A percentile compares a stretch with the other conserved stretches of the same genome.
These are phyloP conservation scores for Xerocomus nothofagi DNA, from an alignment of 1,284 basidiomycete species.

Conservation along the genomic window DNA sequence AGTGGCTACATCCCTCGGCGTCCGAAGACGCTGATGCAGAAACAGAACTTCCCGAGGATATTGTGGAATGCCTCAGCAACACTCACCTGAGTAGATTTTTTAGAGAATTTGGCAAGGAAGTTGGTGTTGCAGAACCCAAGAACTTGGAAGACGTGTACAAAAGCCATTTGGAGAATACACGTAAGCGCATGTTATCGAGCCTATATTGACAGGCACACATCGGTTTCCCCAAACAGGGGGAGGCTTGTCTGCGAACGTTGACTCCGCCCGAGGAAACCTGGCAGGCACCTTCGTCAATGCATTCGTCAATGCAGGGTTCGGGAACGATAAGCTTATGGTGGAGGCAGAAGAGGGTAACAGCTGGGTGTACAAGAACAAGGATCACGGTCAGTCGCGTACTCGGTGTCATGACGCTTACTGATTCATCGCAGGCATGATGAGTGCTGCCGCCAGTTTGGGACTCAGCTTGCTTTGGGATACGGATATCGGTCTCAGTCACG, in stretches of 20 bases:
- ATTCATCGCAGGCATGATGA: conserved; percentile 79
- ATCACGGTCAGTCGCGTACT: conserved; percentile 65
- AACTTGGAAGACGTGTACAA: conserved; percentile 98
- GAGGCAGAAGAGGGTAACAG: conserved; percentile 94
- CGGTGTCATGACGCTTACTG: conserved; percentile 1
- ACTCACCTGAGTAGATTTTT: conserved; percentile 83
- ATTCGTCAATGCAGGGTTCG: conserved; percentile 98
- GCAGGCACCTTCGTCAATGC: conserved; percentile 99
- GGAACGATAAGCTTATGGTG: conserved; percentile 98
- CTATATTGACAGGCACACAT: conserved; percentile 1
- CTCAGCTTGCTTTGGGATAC: conserved; percentile 96
- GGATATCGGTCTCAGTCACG: conserved; percentile 89
- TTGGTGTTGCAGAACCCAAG: conserved; percentile 89
- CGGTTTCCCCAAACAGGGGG: conserved; percentile 45
- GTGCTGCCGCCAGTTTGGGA: conserved; percentile 92
- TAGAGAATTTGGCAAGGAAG: conserved; percentile 91
- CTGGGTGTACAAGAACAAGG: conserved; percentile 99
- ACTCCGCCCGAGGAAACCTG: conserved; percentile 93
- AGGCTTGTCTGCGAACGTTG: conserved; percentile 70
- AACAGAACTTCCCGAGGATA: conserved; percentile 78
- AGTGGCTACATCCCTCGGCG: conserved; percentile 75
- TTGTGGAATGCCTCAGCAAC: conserved; percentile 85
- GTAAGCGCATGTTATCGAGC: conserved; percentile 42
- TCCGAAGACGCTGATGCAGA: conserved; percentile 58
- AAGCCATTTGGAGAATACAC: conserved; percentile 88